Evolutionary conservation across 164 flowering plant genomes (phyloP), one percentile per base, ranked within the genome.

Genomic region (Sextonia rubra): DNA sequence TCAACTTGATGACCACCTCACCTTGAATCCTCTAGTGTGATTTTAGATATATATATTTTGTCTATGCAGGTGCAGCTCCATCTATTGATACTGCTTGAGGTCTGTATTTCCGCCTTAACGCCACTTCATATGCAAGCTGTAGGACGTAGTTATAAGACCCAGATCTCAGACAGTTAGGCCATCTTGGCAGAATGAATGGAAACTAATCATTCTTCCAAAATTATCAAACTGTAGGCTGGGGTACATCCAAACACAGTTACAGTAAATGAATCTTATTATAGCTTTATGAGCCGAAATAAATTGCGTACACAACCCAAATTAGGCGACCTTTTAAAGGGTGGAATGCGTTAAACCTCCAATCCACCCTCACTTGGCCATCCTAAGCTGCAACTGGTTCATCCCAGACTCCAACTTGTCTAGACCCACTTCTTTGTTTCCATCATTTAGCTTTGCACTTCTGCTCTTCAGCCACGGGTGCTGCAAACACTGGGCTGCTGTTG

Each of bases 401-500:
- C 86, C 87, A 75, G 71, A 77, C 64, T 71, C 82, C 71, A 86
- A 48, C 72, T 82, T 88, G 55, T 79, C 83, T 64, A 77, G 23
- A 68, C 71, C 72, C 29, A 82, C 26, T 73, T 83, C 84, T 64
- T 76, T 74, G 22, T 76, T 75, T 71, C 25, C 74, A 64, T 76
- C 84, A 61, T 69, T 69, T 6, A 72, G 73, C 17, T 74, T 58
- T 49, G 73, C 72, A 62, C 75, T 79, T 26, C 30, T 76, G 70
- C 65, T 30, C 60, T 75, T 83, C 64, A 94, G 86, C 98, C 98
- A 94, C 9, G 91, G 90, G 73, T 92, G 94, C 62, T 92, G 88
- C 70, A 92, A 82, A 79, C 92, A 89, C 71, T 92, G 90, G 75
- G 87, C 85, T 24, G 97, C 97, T 37, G 97, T 90, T 37, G 97